Evolutionary conservation across 495 filamentous ascomycete genomes (phyloP), one percentile per base, ranked within the genome.

Genomic region (Entonaema liquescens): DNA sequence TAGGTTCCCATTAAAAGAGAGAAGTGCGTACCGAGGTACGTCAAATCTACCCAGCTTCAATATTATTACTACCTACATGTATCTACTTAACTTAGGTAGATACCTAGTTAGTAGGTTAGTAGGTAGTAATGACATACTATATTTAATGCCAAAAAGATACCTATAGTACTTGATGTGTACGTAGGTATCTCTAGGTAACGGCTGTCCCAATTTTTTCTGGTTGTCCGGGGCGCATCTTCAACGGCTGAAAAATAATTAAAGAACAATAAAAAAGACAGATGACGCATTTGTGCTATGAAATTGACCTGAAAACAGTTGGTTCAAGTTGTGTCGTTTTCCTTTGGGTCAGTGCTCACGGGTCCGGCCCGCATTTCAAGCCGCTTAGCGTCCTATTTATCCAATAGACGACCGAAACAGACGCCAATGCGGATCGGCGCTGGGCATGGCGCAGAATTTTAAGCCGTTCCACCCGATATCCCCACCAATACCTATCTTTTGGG

Each of bases 391-490:
- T 19, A 50, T 64, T 26, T 26, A 50, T 49, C 69, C 64, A 72
- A 72, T 72, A 72, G 31, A 55, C 13, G 25, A 26, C 11, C 59
- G 28, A 4, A 23, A 49, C 54, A 58, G 44, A 21, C 40, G 59
- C 63, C 55, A 59, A 63, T 54, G 59, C 64, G 49, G 17, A 47
- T 59, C 59, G 62, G 56, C 40, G 62, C 28, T 64, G 54, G 59
- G 35, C 54, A 56, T 40, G 13, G 36, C 17, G 23, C 55, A 59
- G 40, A 59, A 58, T 9, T 21, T 50, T 52, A 19, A 67, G 63
- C 68, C 62, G 68, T 62, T 50, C 44, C 23, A 71, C 62, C 62
- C 68, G 62, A 62, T 15, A 8, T 62, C 33, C 31, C 58, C 57
- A 62, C 52, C 29, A 55, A 35, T 15, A 25, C 33, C 60, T 36